phyloP scores from a whole-genome alignment of 306 rosid genomes.

The Castanospermum australe region DNA sequence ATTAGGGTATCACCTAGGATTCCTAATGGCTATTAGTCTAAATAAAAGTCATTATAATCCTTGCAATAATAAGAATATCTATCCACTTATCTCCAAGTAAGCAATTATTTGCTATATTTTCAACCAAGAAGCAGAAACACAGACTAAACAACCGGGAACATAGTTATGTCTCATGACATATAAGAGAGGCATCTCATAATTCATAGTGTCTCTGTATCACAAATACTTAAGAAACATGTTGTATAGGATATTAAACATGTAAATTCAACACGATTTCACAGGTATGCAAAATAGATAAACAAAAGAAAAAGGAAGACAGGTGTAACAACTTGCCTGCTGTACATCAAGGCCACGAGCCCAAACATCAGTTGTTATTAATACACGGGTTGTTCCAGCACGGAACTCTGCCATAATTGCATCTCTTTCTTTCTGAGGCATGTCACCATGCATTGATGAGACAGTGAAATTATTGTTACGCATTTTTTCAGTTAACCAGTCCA shows the following conservation, averaged over 20 bases:
- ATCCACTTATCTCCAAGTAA: neutral
- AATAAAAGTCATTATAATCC: neutral
- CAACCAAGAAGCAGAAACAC: neutral
- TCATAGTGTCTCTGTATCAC: neutral
- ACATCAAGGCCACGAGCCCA: slow-evolving; percentile 99
- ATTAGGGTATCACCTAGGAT: too few species aligned
- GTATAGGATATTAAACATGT: neutral
- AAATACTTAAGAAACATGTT: neutral
- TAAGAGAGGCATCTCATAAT: neutral
- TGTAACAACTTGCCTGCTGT: slow-evolving; percentile 76
- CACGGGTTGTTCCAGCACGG: slow-evolving; percentile 87
- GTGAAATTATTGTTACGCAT: slow-evolving; percentile 97
- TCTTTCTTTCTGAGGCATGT: slow-evolving; percentile 98
- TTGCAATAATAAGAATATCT: neutral
- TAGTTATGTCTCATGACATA: neutral
- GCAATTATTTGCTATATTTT: neutral
- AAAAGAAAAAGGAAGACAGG: neutral
- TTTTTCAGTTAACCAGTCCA: slow-evolving; percentile 96
- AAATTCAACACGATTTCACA: too few species aligned
- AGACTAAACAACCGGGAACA: neutral
- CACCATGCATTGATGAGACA: slow-evolving; percentile 96
- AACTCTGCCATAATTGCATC: slow-evolving; percentile 97
- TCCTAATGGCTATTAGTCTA: neutral
- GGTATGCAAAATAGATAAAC: neutral
- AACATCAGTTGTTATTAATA: slow-evolving; percentile 93